These are phyloP conservation scores for Oemleria cerasiformis DNA, from an alignment of 306 rosid species.

Conservation along the genomic window DNA sequence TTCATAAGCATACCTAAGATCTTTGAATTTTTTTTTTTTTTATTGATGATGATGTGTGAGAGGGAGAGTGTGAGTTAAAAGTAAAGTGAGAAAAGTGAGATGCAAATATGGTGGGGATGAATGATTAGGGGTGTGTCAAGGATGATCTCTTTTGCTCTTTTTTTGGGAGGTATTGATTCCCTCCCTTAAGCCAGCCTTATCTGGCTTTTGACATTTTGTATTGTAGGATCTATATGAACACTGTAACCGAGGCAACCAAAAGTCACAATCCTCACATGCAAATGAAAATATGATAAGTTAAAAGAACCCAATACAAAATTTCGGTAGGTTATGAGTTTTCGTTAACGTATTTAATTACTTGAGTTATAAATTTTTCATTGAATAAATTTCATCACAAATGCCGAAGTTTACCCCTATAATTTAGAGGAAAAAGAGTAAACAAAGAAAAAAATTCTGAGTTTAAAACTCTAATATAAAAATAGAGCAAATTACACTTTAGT, in stretches of 20 bases:
- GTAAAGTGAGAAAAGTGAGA: constrained; percentile 22
- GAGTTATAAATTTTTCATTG: too few relatives aligned
- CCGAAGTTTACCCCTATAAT: too few relatives aligned
- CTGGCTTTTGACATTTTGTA: constrained; percentile 2
- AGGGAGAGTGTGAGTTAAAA: not conserved
- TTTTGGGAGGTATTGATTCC: constrained; percentile 11
- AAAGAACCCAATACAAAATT: too few relatives aligned
- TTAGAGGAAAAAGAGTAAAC: too few relatives aligned
- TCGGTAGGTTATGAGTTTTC: too few relatives aligned
- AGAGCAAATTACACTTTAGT: too few relatives aligned
- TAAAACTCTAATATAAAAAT: too few relatives aligned
- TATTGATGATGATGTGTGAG: not conserved
- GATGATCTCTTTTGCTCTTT: constrained; percentile 21
- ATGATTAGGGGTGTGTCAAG: constrained; percentile 48
- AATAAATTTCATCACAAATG: too few relatives aligned
- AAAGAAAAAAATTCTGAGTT: too few relatives aligned
- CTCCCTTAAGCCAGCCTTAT: not conserved
- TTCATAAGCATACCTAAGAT: too few relatives aligned
- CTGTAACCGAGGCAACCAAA: constrained; percentile 17
- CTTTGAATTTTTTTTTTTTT: too few relatives aligned
- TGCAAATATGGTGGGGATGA: constrained; percentile 45
- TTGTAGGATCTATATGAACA: constrained; percentile 10
- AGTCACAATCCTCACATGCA: constrained; percentile 21
- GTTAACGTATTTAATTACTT: too few relatives aligned
- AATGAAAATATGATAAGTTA: not conserved